Conservation (phyloP, 1,139 yeast species). For the Saccharomyces hybrid region DNA sequence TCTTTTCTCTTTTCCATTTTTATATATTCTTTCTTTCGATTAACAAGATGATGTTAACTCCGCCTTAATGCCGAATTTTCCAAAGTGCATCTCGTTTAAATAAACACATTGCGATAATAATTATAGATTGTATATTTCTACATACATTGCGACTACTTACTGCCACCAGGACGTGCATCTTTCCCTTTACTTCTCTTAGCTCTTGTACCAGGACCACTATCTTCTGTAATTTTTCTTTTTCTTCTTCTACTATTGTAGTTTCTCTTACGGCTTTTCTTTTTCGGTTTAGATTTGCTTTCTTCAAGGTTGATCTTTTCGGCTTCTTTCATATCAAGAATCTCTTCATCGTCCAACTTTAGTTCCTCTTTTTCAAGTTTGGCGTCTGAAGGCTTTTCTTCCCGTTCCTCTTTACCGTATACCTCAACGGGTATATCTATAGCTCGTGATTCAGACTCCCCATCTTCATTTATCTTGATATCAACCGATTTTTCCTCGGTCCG, state of each 20-base stretch:
- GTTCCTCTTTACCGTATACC: not conserved
- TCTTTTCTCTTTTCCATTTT: not conserved
- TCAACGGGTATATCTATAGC: constrained; percentile 5
- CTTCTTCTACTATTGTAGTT: not conserved
- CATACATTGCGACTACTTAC: not conserved
- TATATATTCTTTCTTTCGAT: not conserved
- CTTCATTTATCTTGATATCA: not conserved
- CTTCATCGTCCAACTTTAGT: not conserved
- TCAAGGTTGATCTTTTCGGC: not conserved
- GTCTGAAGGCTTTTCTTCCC: not conserved
- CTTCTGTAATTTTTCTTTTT: not conserved
- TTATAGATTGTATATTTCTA: not conserved
- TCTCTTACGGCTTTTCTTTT: not conserved
- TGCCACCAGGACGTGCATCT: not conserved
- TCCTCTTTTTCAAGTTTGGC: not conserved
- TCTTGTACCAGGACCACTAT: not conserved
- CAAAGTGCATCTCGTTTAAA: not conserved
- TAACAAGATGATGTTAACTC: not conserved
- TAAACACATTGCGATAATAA: not conserved
- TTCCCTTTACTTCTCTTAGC: not conserved
- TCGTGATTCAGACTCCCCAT: not conserved
- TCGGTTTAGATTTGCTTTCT: not conserved
- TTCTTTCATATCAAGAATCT: not conserved
- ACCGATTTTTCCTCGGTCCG: not conserved
- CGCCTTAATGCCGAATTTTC: not conserved